Evolutionary conservation across 2,329 filamentous ascomycete species (phyloP), one percentile per base, ranked within the genome.

Genomic region (Berkeleyomyces basicola): DNA sequence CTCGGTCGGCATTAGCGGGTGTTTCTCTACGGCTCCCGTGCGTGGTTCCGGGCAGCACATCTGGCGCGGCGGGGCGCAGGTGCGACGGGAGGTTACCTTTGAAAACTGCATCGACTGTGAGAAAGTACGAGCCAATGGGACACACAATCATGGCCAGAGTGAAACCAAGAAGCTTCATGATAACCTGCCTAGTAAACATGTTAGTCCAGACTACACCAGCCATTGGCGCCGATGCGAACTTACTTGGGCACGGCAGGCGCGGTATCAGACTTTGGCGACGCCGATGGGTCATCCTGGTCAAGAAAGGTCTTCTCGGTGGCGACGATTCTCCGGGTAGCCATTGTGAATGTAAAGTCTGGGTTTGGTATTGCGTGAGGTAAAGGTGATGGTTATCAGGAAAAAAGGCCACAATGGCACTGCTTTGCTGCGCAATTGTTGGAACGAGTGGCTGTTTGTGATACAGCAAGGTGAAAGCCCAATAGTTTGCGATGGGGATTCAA

Each of bases 111-210:
- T 91, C 81, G 37, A 95, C 79, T 0, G 88, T 87, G 55, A 87
- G 70, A 72, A 95, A 99, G 74, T 96, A 99, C 49, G 87, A 90
- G 47, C 88, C 85, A 68, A 99, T 89, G 11, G 93, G 93, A 23
- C 88, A 74, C 14, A 87, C 81, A 65, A 96, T 81, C 92, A 99
- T 97, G 71, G 90, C 91, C 46, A 91, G 77, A 0, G 91, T 95
- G 75, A 96, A 97, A 66, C 82, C 85, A 14, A 97, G 79, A 23
- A 99, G 83, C 76, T 97, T 99, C 70, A 85, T 76, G 67, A 99
- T 93, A 67, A 97, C 90, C 70, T 87, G 79, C 63, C 90, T 90
- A 62, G 58, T 7, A 11, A 11, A 51, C 5, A 40, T 42, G 59
- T 64, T 46, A 64, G 59, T 40, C 37, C 14, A 14, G 42, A 44